Evolutionary conservation across 805 yeast genomes (phyloP), one percentile per base, ranked within the genome.

Genomic region (Candida silvatica): DNA sequence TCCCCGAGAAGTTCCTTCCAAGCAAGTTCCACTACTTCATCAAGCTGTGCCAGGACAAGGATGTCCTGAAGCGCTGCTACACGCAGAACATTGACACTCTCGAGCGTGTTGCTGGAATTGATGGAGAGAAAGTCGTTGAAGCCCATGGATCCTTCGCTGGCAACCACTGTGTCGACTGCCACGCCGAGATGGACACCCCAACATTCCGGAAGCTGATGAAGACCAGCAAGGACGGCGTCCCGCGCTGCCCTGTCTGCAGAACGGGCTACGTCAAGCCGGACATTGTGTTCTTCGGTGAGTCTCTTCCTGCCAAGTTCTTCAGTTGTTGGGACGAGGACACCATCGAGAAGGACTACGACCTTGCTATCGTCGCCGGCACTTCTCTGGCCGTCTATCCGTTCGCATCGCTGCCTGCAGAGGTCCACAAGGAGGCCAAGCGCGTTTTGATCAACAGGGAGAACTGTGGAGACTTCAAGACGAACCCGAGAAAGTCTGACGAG

Each of bases 141-240:
- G 97, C 97, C 0, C 97, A 90, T 57, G 98, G 98, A 0, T 84
- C 95, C 2, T 90, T 90, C 67, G 94, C 92, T 1, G 56, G 53
- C 2, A 82, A 80, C 46, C 92, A 81, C 45, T 90, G 98, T 51
- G 80, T 87, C 31, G 75, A 80, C 16, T 90, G 98, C 59, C 40
- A 57, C 2, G 53, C 56, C 20, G 77, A 61, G 36, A 79, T 77
- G 72, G 54, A 69, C 0, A 54, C 61, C 6, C 70, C 64, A 5
- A 54, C 54, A 5, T 62, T 80, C 43, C 67, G 66, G 40, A 41
- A 56, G 24, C 49, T 51, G 14, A 51, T 54, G 53, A 40, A 46
- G 20, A 52, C 46, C 1, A 60, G 59, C 2, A n/a, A n/a, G n/a
- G n/a, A n/a, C n/a, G 35, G 42, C 17, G 65, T 74, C 16, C 79